These are phyloP conservation scores for Suillus variegatus DNA, from an alignment of 768 basidiomycete species.

Conservation along the genomic window DNA sequence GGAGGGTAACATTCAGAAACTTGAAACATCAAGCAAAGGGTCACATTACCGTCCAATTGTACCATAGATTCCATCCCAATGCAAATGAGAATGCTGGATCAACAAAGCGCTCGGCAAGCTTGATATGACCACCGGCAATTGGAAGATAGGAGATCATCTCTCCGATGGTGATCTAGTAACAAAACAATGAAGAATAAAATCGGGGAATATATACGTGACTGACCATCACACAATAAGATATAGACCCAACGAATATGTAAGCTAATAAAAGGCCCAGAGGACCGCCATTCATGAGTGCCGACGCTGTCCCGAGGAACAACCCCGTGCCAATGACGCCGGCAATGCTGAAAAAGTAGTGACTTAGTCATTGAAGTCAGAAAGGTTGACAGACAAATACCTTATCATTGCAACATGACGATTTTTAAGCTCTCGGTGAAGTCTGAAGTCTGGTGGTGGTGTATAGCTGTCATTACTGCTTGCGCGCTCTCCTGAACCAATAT, in stretches of 20 bases:
- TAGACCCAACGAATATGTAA: slow-evolving; percentile 38
- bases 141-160: slow-evolving; percentile 51
- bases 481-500: not conserved
- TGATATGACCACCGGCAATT: slow-evolving; percentile 47
- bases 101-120: slow-evolving; percentile 48
- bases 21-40: slow-evolving; percentile 11
- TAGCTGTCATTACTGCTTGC: not conserved
- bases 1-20: not conserved
- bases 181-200: not conserved
- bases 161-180: slow-evolving; percentile 32
- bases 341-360: slow-evolving; percentile 17
- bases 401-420: slow-evolving; percentile 39
- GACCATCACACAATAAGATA: slow-evolving; percentile 43
- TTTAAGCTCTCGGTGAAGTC: slow-evolving; percentile 31
- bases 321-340: slow-evolving; percentile 45
- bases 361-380: not conserved
- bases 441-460: not conserved
- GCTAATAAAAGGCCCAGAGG: slow-evolving; percentile 49
- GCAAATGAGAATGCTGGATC: slow-evolving; percentile 48
- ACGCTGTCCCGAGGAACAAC: slow-evolving; percentile 36
- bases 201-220: slow-evolving; percentile 22
- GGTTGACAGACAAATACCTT: slow-evolving; percentile 16
- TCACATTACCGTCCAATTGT: slow-evolving; percentile 33
- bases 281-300: slow-evolving; percentile 41
- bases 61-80: slow-evolving; percentile 45